phyloP scores from a whole-genome alignment of 805 yeast species.

The Clavispora vitiphila region DNA sequence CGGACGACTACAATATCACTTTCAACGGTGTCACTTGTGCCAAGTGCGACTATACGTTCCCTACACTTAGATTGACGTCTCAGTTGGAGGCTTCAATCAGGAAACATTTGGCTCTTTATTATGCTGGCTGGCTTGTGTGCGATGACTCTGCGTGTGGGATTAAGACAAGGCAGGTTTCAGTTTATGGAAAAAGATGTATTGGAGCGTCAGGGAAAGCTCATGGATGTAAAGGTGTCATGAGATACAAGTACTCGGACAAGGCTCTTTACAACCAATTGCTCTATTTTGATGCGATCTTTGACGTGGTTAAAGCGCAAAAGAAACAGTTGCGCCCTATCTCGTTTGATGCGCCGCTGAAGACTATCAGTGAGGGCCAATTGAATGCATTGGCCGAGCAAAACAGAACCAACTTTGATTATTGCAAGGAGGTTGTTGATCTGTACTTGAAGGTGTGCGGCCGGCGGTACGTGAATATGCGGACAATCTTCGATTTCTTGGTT shows the following conservation, averaged over 20 bases:
- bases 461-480: slow-evolving; percentile 79
- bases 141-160: slow-evolving; percentile 80
- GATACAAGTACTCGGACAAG: slow-evolving; percentile 70
- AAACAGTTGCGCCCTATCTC: slow-evolving; percentile 48
- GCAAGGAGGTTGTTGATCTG: slow-evolving; percentile 58
- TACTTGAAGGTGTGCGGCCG: slow-evolving; percentile 82
- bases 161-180: slow-evolving; percentile 78
- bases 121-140: slow-evolving; percentile 82
- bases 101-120: slow-evolving; percentile 65
- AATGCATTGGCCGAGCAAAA: slow-evolving; percentile 80
- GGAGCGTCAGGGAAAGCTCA: slow-evolving; percentile 56
- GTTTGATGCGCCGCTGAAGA: slow-evolving; percentile 19
- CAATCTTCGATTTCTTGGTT: slow-evolving; percentile 63
- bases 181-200: slow-evolving; percentile 83
- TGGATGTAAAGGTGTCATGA: slow-evolving; percentile 78
- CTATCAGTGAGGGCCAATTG: slow-evolving; percentile 45
- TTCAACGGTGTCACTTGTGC: slow-evolving; percentile 69
- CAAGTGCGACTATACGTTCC: slow-evolving; percentile 49
- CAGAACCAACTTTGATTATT: slow-evolving; percentile 50
- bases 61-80: slow-evolving; percentile 52
- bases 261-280: slow-evolving; percentile 81
- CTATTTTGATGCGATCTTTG: slow-evolving; percentile 74
- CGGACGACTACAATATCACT: slow-evolving; percentile 55
- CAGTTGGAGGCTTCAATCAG: slow-evolving; percentile 77
- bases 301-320: slow-evolving; percentile 69